phyloP scores from a whole-genome alignment of 192 early-diverging fungal genomes.

The Backusella liffmaniae region DNA sequence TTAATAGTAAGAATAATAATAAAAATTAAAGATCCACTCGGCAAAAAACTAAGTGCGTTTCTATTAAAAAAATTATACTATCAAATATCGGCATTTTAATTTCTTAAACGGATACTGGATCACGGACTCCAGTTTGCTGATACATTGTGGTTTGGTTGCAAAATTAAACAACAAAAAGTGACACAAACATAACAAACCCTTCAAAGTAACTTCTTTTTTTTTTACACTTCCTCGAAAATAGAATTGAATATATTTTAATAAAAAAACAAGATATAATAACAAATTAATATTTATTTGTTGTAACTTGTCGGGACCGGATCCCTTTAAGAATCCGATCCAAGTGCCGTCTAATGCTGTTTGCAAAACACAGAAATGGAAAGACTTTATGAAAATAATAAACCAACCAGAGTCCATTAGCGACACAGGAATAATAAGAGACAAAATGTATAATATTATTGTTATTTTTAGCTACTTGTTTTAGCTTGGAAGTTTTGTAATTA shows the following conservation, averaged over 20 bases:
- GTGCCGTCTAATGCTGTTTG: background rate
- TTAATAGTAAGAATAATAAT: background rate
- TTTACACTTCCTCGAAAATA: background rate
- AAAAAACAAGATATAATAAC: too few relatives aligned
- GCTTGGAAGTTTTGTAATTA: background rate
- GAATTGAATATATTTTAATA: background rate
- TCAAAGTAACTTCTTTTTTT: background rate
- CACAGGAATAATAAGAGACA: background rate
- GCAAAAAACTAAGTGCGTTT: background rate
- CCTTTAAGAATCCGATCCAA: constrained; percentile 1
- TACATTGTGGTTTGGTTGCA: background rate
- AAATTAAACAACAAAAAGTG: background rate
- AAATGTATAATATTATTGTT: background rate
- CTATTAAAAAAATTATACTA: background rate
- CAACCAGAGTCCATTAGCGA: background rate
- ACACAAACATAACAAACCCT: background rate
- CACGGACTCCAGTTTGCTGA: background rate
- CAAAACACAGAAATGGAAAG: constrained; percentile 1
- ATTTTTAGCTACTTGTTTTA: background rate
- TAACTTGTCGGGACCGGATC: background rate
- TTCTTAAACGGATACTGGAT: background rate
- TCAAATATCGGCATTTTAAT: background rate
- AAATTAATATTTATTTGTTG: background rate
- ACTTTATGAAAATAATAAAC: background rate
- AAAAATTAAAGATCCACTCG: background rate